Evolutionary conservation across 495 filamentous ascomycete species (phyloP).

Genomic region (Physcia stellaris): DNA sequence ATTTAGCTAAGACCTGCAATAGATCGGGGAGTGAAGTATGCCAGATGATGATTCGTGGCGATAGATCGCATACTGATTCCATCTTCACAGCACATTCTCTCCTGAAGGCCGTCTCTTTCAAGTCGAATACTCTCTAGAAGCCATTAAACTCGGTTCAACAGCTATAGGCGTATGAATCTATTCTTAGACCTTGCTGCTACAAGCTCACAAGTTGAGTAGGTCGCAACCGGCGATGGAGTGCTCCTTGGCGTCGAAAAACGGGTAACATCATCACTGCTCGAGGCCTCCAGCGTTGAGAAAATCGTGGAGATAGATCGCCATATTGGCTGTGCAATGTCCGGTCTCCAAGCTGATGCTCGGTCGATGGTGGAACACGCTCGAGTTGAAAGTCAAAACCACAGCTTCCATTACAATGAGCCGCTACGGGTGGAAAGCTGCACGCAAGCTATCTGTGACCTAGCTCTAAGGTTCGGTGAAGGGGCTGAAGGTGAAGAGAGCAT

Average conservation of each 20-base stretch:
- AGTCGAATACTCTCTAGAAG: conserved; percentile 99
- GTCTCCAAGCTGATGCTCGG: conserved; percentile 89
- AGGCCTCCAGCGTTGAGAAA: conserved; percentile 95
- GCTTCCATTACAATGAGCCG: conserved; percentile 91
- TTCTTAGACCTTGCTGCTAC: conserved; percentile 5
- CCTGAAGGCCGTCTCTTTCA: conserved; percentile 99
- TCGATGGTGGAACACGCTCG: conserved; percentile 96
- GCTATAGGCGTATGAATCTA: conserved; percentile 69
- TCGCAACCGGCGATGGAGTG: conserved; percentile 85
- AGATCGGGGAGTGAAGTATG: conserved; percentile 99
- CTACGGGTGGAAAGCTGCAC: conserved; percentile 94
- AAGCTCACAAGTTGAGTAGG: conserved; percentile 27
- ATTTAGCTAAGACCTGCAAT: conserved; percentile 9
- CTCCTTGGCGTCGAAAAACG: conserved; percentile 98
- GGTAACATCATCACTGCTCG: conserved; percentile 90
- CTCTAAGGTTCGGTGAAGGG: conserved; percentile 90
- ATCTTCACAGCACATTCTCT: conserved; percentile 84
- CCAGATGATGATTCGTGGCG: too few relatives aligned
- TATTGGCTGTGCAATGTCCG: conserved; percentile 97
- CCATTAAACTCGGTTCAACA: conserved; percentile 97
- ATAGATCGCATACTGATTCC: too few relatives aligned
- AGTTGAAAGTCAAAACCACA: conserved; percentile 91
- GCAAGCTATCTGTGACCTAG: conserved; percentile 95
- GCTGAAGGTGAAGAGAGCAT: conserved; percentile 97
- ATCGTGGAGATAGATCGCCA: conserved; percentile 98